Percentiles rank a stretch among this genome's conserved stretches.
These are phyloP conservation scores for Brassica balearica DNA, from an alignment of 441 rosid genomes.

Conservation along the genomic window DNA sequence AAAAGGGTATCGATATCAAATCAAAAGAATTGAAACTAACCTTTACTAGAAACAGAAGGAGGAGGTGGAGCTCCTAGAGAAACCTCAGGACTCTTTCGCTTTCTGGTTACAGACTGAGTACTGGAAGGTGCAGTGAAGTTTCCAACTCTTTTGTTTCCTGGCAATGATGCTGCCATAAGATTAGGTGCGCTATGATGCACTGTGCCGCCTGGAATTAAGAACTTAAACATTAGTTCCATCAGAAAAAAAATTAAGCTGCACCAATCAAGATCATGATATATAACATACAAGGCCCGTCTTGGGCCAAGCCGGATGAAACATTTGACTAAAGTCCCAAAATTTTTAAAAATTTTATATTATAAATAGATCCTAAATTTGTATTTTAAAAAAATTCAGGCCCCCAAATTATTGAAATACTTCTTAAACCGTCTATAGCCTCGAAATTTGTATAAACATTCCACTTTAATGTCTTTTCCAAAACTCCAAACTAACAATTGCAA, in stretches of 20 bases:
- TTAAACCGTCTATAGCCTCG: too few relatives aligned
- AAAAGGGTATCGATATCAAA: background rate
- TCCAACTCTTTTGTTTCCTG: conserved; percentile 39
- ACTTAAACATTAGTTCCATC: background rate
- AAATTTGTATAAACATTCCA: too few relatives aligned
- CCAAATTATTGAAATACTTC: too few relatives aligned
- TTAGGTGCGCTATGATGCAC: conserved; percentile 44
- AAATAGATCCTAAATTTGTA: too few relatives aligned
- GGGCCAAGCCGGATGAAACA: too few relatives aligned
- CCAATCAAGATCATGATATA: too few relatives aligned
- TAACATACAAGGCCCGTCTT: too few relatives aligned
- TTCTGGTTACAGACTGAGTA: conserved; percentile 51
- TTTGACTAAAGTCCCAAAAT: too few relatives aligned
- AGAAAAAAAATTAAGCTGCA: background rate
- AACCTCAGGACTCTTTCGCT: conserved; percentile 52
- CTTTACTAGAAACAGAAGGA: conserved; percentile 51
- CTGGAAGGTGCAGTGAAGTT: conserved; percentile 42
- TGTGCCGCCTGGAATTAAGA: conserved; percentile 42
- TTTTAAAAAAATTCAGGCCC: too few relatives aligned
- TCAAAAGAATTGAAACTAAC: background rate
- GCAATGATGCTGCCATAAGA: conserved; percentile 47
- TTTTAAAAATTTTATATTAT: too few relatives aligned
- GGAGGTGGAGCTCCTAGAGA: conserved; percentile 43
- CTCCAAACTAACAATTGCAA: too few relatives aligned
- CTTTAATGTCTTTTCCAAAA: too few relatives aligned